A percentile compares a stretch with the other conserved stretches of the same genome.
Conservation (phyloP, 78 protist species). For the Andalucia godoyi region DNA sequence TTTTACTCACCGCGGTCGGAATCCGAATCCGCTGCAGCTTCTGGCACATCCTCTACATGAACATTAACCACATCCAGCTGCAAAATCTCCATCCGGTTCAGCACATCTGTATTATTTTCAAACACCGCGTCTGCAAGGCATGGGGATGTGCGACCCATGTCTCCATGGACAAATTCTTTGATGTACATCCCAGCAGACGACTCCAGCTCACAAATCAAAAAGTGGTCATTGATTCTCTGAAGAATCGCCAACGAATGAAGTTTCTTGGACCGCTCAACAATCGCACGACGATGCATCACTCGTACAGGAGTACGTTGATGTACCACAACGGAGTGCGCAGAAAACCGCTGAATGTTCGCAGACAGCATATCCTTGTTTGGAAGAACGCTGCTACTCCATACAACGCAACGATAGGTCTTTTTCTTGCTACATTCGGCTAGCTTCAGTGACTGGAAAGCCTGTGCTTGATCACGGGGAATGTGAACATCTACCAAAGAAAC, state of each 20-base stretch:
- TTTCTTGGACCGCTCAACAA: not conserved
- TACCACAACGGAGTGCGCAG: not conserved
- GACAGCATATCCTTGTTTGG: not conserved
- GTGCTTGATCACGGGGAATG: too few relatives aligned
- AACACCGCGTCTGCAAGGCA: conserved; percentile 33
- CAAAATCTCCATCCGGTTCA: not conserved
- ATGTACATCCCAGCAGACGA: conserved; percentile 72
- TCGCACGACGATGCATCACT: conserved; percentile 52
- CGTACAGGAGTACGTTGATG: conserved; percentile 70
- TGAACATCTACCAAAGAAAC: too few relatives aligned
- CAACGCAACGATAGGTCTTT: conserved; percentile 49
- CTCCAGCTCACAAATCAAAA: conserved; percentile 27
- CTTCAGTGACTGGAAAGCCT: too few relatives aligned
- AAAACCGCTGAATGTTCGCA: too few relatives aligned
- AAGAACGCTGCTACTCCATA: conserved; percentile 26
- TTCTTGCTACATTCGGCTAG: conserved; percentile 36
- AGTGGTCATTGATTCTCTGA: conserved; percentile 40
- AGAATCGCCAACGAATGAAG: conserved; percentile 9
- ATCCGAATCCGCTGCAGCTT: too few relatives aligned
- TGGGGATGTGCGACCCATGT: conserved; percentile 77
- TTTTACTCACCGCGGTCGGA: too few relatives aligned
- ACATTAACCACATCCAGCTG: conserved; percentile 22
- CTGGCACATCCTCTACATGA: not conserved
- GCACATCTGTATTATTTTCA: not conserved
- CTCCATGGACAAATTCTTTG: conserved; percentile 83